Percentiles rank a stretch among this genome's conserved stretches.
Evolutionary conservation across 768 basidiomycete genomes (phyloP).

Genomic region (Leccinum incarnatum): DNA sequence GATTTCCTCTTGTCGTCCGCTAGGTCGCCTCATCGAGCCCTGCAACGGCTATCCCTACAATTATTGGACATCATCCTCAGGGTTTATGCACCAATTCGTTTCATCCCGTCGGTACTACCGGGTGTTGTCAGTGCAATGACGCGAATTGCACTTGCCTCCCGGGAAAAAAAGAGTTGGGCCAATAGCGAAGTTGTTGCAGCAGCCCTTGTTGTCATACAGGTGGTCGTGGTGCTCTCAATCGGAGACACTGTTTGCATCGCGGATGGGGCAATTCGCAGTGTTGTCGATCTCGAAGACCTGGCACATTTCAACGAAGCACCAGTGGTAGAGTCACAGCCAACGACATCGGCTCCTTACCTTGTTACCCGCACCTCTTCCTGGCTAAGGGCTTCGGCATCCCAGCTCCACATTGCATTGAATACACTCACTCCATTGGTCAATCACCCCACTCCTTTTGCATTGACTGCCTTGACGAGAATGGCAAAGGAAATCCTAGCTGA

Average conservation of each 20-base stretch:
- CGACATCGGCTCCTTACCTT: conserved; percentile 38
- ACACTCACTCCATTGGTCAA: conserved; percentile 65
- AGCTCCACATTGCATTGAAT: conserved; percentile 81
- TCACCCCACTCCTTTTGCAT: conserved; percentile 69
- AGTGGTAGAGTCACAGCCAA: conserved; percentile 17
- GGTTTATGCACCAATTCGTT: conserved; percentile 47
- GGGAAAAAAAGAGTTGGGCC: conserved; percentile 61
- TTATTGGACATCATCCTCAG: conserved; percentile 52
- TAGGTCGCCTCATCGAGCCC: conserved; percentile 51
- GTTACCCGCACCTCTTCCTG: conserved; percentile 70
- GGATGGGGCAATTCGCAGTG: conserved; percentile 54
- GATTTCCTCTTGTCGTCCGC: conserved; percentile 64
- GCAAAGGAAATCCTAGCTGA: conserved; percentile 51
- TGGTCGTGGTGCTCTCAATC: conserved; percentile 53
- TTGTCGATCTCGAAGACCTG: conserved; percentile 66
- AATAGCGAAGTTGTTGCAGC: conserved; percentile 64
- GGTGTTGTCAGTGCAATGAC: conserved; percentile 78
- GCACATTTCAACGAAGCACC: conserved; percentile 30
- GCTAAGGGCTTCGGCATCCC: conserved; percentile 78
- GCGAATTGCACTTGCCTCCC: conserved; percentile 60
- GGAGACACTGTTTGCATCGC: conserved; percentile 65
- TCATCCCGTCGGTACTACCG: conserved; percentile 71
- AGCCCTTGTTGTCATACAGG: conserved; percentile 56
- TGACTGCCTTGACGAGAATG: conserved; percentile 54
- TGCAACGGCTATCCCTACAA: conserved; percentile 65